Percentiles rank a stretch among this genome's conserved stretches.
Evolutionary conservation across 768 basidiomycete genomes (phyloP).

Genomic region (Termitomyces sp.): DNA sequence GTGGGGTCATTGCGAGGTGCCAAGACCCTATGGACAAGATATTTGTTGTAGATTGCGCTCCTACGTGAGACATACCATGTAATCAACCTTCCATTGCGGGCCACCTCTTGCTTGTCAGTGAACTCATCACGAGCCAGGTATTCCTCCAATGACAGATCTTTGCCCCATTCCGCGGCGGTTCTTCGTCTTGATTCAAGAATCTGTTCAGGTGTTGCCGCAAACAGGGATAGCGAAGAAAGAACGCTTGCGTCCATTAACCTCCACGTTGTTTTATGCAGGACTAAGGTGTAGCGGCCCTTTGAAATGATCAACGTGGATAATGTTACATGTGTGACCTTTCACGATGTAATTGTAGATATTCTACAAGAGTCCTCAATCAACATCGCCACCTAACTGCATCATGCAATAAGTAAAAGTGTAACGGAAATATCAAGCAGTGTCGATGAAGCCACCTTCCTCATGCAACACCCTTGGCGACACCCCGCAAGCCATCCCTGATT

Average conservation of each 20-base stretch:
- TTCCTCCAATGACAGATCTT: slow-evolving; percentile 35
- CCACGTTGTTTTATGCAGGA: no score
- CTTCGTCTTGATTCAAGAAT: slow-evolving; percentile 33
- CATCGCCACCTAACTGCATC: neutral
- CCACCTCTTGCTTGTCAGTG: slow-evolving; percentile 38
- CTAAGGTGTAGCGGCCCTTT: neutral
- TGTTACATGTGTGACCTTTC: neutral
- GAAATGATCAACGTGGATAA: neutral
- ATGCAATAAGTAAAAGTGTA: neutral
- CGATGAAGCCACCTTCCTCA: neutral
- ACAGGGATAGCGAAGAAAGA: slow-evolving; percentile 33
- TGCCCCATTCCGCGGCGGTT: slow-evolving; percentile 38
- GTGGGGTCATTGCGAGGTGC: slow-evolving; percentile 45
- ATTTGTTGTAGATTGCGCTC: neutral
- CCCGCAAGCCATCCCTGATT: slow-evolving; percentile 42
- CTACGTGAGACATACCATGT: slow-evolving; percentile 1
- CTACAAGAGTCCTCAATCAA: neutral
- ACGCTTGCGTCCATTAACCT: neutral
- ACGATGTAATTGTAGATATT: neutral
- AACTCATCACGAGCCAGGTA: slow-evolving; percentile 38
- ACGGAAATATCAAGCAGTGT: neutral
- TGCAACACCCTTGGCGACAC: slow-evolving; percentile 10
- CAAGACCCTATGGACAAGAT: slow-evolving; percentile 44
- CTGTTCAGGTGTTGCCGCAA: slow-evolving; percentile 44
- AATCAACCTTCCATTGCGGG: slow-evolving; percentile 36